Base-by-base conservation (phyloP, 2,329 filamentous ascomycete genomes). In the Pseudogymnoascus sp. region DNA sequence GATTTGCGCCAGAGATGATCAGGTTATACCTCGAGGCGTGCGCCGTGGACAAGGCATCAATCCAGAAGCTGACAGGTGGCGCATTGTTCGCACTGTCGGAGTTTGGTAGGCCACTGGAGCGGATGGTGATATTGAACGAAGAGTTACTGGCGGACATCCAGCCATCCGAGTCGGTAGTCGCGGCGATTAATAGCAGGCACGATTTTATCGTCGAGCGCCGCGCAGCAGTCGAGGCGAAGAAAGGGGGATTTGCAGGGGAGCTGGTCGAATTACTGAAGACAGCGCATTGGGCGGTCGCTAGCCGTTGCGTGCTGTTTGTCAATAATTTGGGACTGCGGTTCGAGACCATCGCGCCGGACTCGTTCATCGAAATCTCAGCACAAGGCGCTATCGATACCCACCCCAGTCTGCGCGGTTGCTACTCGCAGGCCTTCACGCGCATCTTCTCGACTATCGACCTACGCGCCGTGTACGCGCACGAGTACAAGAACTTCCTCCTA, bases 251-350 rank as follows among this genome's bases (percentile, higher is more conserved):
- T 27, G 90, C 92, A 0, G 79, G 91, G 61, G 92, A 97, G 72
- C 80, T 99, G 33, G 88, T 92, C 3, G 84, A 89, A 63, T 78
- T 88, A 64, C 90, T 91, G 1, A 87, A 85, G 69, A 84, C 84
- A 2, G 91, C 92, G 0, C 95, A 99, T 72, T 99, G 94, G 94
- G 97, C 96, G 78, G 92, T 96, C 68, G 93, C 93, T 5, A 91
- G 87, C 59, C 84, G 93, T 29, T 96, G 92, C 62, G 90, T 90
- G 8, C 89, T 95, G 36, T 94, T 99, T 72, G 90, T 96, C 4
- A 86, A 93, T 62, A 96, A 94, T 64, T 82, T 97, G 65, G 93
- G 91, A 63, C 84, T 97, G 65, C 87, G 94, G n/a, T 96, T 97
- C 69, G 89, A 97, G 67, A 89, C 85, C 15, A 84, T 99, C 65